Percentiles rank a stretch among this genome's conserved stretches.
These are phyloP conservation scores for Globisporangium ultimum DNA, from an alignment of 352 stramenopile species.

Conservation along the genomic window DNA sequence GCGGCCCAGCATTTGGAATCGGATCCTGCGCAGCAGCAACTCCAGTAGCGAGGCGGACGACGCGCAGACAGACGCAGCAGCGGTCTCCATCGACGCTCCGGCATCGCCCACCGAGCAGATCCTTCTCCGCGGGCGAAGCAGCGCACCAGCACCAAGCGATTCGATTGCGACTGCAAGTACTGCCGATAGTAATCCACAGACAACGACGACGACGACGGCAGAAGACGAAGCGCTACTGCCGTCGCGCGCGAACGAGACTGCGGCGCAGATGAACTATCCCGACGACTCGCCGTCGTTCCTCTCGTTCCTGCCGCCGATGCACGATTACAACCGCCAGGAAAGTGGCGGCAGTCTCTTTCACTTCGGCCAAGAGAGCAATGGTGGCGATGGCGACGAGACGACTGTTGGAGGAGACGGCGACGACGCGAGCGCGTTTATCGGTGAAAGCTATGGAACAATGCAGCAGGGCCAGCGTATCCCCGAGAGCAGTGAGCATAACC, in stretches of 20 bases:
- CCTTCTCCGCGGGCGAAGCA: not conserved
- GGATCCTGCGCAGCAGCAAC: too few relatives aligned
- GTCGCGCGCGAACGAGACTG: not conserved
- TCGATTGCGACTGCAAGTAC: not conserved
- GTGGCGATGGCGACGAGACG: not conserved
- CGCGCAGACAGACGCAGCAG: too few relatives aligned
- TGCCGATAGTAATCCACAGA: not conserved
- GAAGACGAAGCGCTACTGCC: not conserved
- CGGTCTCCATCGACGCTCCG: too few relatives aligned
- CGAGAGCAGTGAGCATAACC: slow-evolving; percentile 3
- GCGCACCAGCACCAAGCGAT: not conserved
- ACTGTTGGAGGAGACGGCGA: too few relatives aligned
- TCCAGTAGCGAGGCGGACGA: too few relatives aligned
- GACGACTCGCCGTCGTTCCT: not conserved
- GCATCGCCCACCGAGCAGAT: too few relatives aligned
- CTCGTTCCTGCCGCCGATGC: not conserved
- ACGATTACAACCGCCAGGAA: not conserved
- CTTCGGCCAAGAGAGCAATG: not conserved
- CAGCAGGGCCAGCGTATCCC: slow-evolving; percentile 4
- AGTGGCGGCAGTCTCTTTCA: slow-evolving; percentile 1
- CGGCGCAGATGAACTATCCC: not conserved
- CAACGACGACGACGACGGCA: not conserved
- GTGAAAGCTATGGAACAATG: not conserved
- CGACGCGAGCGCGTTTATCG: not conserved
- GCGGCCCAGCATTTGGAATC: too few relatives aligned